Conservation (phyloP, 805 yeast genomes). For the Yarrowia deformans region DNA sequence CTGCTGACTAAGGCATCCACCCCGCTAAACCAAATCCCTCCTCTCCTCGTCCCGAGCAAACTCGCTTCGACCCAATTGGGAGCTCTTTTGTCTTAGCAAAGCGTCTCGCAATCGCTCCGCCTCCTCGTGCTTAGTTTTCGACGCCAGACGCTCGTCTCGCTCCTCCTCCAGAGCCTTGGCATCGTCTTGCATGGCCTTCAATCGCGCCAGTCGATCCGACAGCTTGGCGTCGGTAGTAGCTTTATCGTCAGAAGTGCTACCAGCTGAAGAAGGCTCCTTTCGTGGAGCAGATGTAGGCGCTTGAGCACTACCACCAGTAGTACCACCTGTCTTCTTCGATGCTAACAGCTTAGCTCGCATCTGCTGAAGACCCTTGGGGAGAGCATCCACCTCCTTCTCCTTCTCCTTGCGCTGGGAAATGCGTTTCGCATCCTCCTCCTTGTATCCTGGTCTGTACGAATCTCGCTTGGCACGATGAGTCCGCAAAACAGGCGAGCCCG, state of each 20-base stretch:
- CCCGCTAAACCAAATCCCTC: not conserved
- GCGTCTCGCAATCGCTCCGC: conserved; percentile 15
- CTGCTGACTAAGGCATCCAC: no score
- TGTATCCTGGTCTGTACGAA: conserved; percentile 1
- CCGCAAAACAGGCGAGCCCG: not conserved
- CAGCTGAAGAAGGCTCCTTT: not conserved
- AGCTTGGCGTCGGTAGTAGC: conserved; percentile 9
- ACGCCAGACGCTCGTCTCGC: conserved; percentile 39
- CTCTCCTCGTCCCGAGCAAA: conserved; percentile 32
- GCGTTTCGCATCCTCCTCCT: not conserved
- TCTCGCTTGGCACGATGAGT: not conserved
- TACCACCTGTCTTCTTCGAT: not conserved
- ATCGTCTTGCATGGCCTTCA: conserved; percentile 43
- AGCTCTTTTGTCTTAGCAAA: conserved; percentile 7
- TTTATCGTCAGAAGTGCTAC: not conserved
- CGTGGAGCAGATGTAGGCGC: not conserved
- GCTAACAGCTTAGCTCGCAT: conserved; percentile 21
- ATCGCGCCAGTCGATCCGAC: conserved; percentile 37
- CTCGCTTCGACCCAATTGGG: conserved; percentile 22
- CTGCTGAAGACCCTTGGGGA: conserved; percentile 11
- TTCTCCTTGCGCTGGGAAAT: not conserved
- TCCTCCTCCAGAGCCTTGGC: conserved; percentile 41
- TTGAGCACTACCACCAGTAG: no score
- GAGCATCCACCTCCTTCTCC: conserved; percentile 6
- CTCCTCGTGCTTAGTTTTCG: not conserved